phyloP scores from a whole-genome alignment of 1,284 basidiomycete species.

The Phellopilus nigrolimitatus region DNA sequence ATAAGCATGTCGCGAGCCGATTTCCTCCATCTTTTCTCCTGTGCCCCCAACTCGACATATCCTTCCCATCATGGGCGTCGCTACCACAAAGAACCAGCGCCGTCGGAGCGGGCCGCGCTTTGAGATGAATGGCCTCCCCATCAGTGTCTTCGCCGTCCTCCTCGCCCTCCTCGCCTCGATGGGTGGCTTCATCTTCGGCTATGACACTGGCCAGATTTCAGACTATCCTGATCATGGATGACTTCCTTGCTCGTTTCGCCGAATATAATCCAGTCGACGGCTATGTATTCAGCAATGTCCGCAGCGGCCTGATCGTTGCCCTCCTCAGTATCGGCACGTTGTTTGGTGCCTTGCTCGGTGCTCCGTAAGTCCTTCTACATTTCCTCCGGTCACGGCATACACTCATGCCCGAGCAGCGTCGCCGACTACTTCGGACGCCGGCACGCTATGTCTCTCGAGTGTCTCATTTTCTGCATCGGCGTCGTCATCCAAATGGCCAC shows the following conservation, averaged over 20 bases:
- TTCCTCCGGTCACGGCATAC: neutral
- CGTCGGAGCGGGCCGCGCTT: too few relatives aligned
- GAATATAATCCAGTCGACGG: constrained; percentile 39
- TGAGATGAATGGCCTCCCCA: too few relatives aligned
- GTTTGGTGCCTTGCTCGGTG: constrained; percentile 54
- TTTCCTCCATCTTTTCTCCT: too few relatives aligned
- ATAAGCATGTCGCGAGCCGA: too few relatives aligned
- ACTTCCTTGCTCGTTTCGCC: constrained; percentile 66
- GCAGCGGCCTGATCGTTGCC: constrained; percentile 63
- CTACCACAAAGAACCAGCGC: too few relatives aligned
- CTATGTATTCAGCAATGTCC: constrained; percentile 49
- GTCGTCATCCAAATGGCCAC: constrained; percentile 59
- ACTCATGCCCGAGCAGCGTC: constrained; percentile 18
- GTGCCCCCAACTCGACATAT: too few relatives aligned
- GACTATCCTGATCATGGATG: constrained; percentile 73
- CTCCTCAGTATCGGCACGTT: constrained; percentile 65
- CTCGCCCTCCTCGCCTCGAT: constrained; percentile 69
- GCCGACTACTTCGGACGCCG: constrained; percentile 69
- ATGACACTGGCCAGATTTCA: constrained; percentile 21
- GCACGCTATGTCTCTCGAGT: constrained; percentile 68
- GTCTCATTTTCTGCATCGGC: constrained; percentile 63
- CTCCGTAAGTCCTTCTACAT: constrained; percentile 39
- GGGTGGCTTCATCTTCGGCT: constrained; percentile 75
- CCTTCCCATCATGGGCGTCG: too few relatives aligned
- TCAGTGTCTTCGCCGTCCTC: constrained; percentile 58